Conservation (phyloP, 257 asterid genomes). For the Solanum ossicruentum region DNA sequence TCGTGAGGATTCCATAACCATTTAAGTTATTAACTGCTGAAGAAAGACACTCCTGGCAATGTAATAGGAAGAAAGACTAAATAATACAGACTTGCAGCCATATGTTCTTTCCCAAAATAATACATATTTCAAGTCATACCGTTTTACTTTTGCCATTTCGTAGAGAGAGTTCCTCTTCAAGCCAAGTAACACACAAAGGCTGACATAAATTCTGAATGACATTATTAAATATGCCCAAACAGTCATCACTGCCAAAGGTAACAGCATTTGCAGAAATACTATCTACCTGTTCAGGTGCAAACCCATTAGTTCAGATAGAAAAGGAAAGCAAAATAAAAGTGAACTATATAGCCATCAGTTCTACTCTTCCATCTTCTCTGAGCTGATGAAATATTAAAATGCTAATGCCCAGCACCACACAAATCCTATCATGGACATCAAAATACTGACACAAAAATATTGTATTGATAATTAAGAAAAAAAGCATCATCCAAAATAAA, state of each 20-base stretch:
- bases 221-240: conserved; percentile 25
- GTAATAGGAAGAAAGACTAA: conserved; percentile 1
- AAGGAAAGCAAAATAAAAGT: neutral
- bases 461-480: neutral
- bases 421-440: neutral
- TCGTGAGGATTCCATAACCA: conserved; percentile 49
- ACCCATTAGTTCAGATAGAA: neutral
- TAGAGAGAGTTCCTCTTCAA: conserved; percentile 70
- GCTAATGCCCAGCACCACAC: neutral
- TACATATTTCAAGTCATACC: conserved; percentile 23
- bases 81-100: neutral
- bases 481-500: neutral
- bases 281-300: conserved; percentile 42
- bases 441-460: neutral
- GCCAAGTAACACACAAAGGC: conserved; percentile 77
- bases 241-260: conserved; percentile 20
- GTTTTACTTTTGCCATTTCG: conserved; percentile 37
- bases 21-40: conserved; percentile 38
- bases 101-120: neutral
- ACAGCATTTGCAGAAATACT: conserved; percentile 30
- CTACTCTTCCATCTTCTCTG: neutral
- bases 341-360: neutral
- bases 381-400: neutral
- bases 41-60: conserved; percentile 48
- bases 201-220: conserved; percentile 52